Conservation (phyloP, 192 early-diverging fungal species). For the Podila epicladia region DNA sequence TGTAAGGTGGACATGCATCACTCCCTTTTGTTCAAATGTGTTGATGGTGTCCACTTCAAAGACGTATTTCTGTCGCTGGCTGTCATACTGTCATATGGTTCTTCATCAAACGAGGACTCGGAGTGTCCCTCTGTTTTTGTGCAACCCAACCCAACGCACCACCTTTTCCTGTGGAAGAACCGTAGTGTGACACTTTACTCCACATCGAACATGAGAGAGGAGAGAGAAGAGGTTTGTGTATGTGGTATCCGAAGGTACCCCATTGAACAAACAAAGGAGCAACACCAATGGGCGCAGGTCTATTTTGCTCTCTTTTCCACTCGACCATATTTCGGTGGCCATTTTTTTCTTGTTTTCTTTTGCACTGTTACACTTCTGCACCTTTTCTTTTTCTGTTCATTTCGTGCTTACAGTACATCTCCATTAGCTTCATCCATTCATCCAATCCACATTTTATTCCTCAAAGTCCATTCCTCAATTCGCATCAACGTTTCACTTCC, state of each 20-base stretch:
- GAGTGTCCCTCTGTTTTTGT: background rate
- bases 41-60: no score
- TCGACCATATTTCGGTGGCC: background rate
- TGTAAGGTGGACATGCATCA: no score
- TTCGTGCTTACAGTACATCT: background rate
- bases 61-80: background rate
- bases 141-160: background rate
- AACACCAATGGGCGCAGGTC: no score
- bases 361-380: background rate
- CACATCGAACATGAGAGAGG: background rate
- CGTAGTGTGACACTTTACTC: conserved; percentile 3
- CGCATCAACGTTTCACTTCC: background rate
- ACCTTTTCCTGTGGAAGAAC: background rate
- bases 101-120: background rate
- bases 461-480: background rate
- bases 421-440: background rate
- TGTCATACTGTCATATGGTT: conserved; percentile 7
- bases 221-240: background rate
- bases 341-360: background rate
- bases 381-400: background rate
- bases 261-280: no score
- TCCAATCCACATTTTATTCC: background rate
- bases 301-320: no score
- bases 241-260: no score
- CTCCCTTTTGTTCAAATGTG: no score